Conservation (phyloP, 1,284 basidiomycete genomes). For the Tylopilus orsonianus region DNA sequence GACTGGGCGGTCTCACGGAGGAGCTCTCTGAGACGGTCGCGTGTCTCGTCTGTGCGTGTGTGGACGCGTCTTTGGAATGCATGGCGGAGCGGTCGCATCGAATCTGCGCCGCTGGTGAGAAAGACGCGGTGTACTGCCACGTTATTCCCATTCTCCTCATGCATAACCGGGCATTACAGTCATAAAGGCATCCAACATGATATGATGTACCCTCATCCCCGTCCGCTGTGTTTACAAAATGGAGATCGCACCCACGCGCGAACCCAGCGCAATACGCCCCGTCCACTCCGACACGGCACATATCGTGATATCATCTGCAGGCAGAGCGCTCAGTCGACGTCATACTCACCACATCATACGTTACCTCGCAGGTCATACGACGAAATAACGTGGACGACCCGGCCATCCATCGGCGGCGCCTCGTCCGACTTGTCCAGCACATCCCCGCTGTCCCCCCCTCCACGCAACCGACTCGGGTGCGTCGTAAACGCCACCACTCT, state of each 20-base stretch:
- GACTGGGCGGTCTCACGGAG: constrained; percentile 60
- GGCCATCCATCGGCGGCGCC: constrained; percentile 33
- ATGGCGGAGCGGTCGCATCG: too few relatives aligned
- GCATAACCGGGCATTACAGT: too few relatives aligned
- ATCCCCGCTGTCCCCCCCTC: background rate
- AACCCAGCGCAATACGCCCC: constrained; percentile 26
- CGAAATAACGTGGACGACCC: constrained; percentile 39
- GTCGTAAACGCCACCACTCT: constrained; percentile 30
- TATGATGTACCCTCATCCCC: too few relatives aligned
- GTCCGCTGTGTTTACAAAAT: constrained; percentile 12
- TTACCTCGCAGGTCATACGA: constrained; percentile 54
- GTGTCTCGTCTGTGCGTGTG: constrained; percentile 13
- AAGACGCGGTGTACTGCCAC: too few relatives aligned
- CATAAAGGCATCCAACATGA: too few relatives aligned
- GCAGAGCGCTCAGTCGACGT: background rate
- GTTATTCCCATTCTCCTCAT: too few relatives aligned
- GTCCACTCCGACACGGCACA: constrained; percentile 31
- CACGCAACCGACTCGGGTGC: constrained; percentile 10
- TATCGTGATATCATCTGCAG: constrained; percentile 23
- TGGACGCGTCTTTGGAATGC: constrained; percentile 8
- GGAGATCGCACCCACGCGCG: constrained; percentile 19
- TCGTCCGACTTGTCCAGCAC: background rate
- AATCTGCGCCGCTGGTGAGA: too few relatives aligned
- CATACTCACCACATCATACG: constrained; percentile 3
- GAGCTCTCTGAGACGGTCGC: constrained; percentile 38